Evolutionary conservation across 352 stramenopile genomes (phyloP), one percentile per base, ranked within the genome.

Genomic region (Phytophthora kernoviae): DNA sequence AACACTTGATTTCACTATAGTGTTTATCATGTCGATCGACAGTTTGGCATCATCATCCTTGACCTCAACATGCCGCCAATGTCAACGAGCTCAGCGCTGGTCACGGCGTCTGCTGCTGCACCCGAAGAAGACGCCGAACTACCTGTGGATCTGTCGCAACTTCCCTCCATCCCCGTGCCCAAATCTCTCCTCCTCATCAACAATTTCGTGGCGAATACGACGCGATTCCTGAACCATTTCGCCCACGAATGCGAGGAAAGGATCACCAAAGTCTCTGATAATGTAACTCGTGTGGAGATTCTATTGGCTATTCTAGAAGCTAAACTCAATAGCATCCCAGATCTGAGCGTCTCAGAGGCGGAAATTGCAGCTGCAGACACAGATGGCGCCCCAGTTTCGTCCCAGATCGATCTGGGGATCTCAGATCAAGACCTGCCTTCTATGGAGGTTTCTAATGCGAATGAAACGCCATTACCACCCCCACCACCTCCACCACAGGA

Each of bases 141-240:
- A 1, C 85, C 83, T 5, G 63, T 94, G 22, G 85, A 94, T 52
- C 71, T 94, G 9, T 87, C 82, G 33, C 86, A 94, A 64, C 63
- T 94, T 32, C 79, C 81, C 33, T 61, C 77, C 43, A 90, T 93
- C 43, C 84, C 85, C 15, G 79, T 85, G 56, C 45, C 79, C 51
- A 94, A 94, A 68, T 87, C 82, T 46, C 68, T 94, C 52, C 60
- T 94, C 60, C 77, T 96, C 9, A 65, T 96, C 54, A 96, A 88
- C 71, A 94, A 96, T 58, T 96, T 96, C 53, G 81, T 93, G 39
- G 70, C 81, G 47, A 96, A 94, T 71, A 93, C 83, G 15, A 91
- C 83, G 61, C 77, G 82, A 17, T 96, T 96, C 68, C 68, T 96
- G 43, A 96, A 96, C 64, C 82, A 92, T 58, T 94, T 96, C 60